Evolutionary conservation across 2,329 filamentous ascomycete species (phyloP), one percentile per base, ranked within the genome.

Genomic region (Stagonosporopsis vannaccii): DNA sequence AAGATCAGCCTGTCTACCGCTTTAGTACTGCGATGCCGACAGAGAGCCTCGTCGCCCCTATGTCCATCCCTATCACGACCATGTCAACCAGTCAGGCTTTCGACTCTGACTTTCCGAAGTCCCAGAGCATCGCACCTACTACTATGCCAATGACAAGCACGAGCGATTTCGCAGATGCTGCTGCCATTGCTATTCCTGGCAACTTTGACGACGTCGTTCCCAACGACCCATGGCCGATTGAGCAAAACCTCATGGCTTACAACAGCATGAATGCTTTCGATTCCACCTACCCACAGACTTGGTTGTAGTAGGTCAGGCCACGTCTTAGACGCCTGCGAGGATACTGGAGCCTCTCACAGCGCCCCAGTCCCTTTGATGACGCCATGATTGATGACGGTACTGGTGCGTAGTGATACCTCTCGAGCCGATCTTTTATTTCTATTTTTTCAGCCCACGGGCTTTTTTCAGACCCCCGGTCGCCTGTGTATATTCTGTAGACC

Each of bases 361-460:
- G 57, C n/a, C n/a, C 43, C 58, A 61, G 54, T 50, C 61, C 43
- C 58, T 63, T 65, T 69, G 65, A 69, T 65, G 67, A 69, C 67
- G 67, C 64, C 54, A 68, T 70, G 74, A 77, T 61, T 73, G 65
- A 75, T 73, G 74, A 77, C 69, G 70, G 65, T 72, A 65, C 68
- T 70, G 68, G 70, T 63, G 61, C 60, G 58, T 56, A 49, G 61
- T 63, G 65, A 64, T 63, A 63, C 57, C 53, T 63, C 54, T 58
- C 47, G 58, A 61, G 57, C 57, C 57, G 46, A 65, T 64, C 61
- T 58, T 61, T 45, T 55, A 50, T 66, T 67, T 60, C 46, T 67
- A 58, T 66, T 51, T 59, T 60, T 58, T 54, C 49, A 51, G 58
- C 56, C 62, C 50, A 30, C 47, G 28, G 61, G 61, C 67, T 59